Base-by-base conservation (phyloP, 352 stramenopile genomes). In the Stephanocyclus meneghinianus region DNA sequence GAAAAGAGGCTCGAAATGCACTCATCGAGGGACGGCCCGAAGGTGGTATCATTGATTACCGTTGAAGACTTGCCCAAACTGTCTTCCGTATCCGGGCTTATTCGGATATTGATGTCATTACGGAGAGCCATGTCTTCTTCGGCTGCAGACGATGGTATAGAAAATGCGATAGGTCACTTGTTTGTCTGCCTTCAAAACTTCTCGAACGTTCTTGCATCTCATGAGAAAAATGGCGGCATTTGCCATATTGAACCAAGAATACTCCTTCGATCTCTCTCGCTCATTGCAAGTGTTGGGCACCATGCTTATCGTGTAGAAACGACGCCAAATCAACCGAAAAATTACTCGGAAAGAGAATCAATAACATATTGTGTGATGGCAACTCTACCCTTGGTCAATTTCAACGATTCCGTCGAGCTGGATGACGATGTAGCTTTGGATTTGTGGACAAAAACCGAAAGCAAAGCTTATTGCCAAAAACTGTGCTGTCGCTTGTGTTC, bases 291-390 rank as follows among this genome's bases (percentile, higher is more conserved):
- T 44, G 63, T 87, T 70, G 80, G 80, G 11, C 59, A 81, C 50
- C 71, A 87, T 57, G 51, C 53, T 10, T 83, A 59, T 63, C 63
- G 63, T 1, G 18, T 76, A 10, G 37, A 63, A n/a, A 37, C 1
- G 71, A 65, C 48, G 61, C 16, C 45, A 51, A 16, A 32, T 16
- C 26, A 60, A 18, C 29, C 40, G 30, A 21, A 61, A 30, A 61
- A 47, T 21, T 11, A 21, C 16, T 48, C 57, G 21, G 63, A 63
- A 18, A 73, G 71, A 64, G 75, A 87, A 62, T 61, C 80, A 45
- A 83, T 87, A 47, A 80, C 80, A n/a, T 13, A 79, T 62, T 81
- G 71, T 68, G 80, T 72, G 9, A 68, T 87, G 71, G 42, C 66
- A 13, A 68, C 51, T 74, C 40, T 84, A 35, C 37, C 62, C 68